phyloP scores from a whole-genome alignment of 371 early-diverging fungal species.

The Mortierella sp. region DNA sequence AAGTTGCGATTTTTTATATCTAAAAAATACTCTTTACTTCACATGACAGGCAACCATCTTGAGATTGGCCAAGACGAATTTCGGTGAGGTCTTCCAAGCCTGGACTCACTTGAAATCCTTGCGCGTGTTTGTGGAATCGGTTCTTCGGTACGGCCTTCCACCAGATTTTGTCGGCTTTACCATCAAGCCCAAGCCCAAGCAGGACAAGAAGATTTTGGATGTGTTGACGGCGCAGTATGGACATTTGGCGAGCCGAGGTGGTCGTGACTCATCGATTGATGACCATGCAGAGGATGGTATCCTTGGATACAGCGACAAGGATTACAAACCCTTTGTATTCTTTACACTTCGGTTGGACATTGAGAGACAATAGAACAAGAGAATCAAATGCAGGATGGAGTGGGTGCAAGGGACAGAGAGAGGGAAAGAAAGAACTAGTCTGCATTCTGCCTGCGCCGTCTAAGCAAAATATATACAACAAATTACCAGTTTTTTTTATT shows the following conservation, averaged over 20 bases:
- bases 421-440: too few species aligned
- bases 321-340: constrained; percentile 91
- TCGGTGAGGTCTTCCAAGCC: constrained; percentile 90
- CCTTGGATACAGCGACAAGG: constrained; percentile 84
- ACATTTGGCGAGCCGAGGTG: constrained; percentile 62
- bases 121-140: constrained; percentile 95
- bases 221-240: constrained; percentile 76
- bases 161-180: constrained; percentile 92
- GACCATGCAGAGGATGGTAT: constrained; percentile 66
- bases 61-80: constrained; percentile 91
- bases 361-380: constrained; percentile 57
- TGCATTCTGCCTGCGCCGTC: too few species aligned
- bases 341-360: constrained; percentile 76
- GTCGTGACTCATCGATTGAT: constrained; percentile 54
- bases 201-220: constrained; percentile 81
- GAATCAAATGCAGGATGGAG: background rate
- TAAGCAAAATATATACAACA: too few species aligned
- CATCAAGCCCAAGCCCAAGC: constrained; percentile 81
- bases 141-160: constrained; percentile 96
- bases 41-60: constrained; percentile 72
- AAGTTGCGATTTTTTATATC: too few species aligned
- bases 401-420: too few species aligned
- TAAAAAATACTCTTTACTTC: background rate
- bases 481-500: too few species aligned
- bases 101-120: constrained; percentile 96